Conservation (phyloP, 1,284 basidiomycete species). For the Cystobasidium slooffiae region DNA sequence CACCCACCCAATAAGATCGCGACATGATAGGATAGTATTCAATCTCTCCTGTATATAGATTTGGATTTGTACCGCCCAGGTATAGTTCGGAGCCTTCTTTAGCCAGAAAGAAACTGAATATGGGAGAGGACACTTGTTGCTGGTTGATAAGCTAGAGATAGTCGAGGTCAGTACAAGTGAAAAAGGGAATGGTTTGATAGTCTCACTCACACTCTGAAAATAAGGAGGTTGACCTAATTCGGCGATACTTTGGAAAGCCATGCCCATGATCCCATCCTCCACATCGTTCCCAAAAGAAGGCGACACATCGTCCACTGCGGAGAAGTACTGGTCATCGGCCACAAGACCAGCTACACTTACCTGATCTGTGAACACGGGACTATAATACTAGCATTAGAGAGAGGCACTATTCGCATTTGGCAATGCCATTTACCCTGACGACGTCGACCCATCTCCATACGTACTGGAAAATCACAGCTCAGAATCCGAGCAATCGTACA, state of each 20-base stretch:
- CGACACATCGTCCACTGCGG: constrained; percentile 43
- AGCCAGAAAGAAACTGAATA: constrained; percentile 42
- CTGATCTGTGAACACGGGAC: constrained; percentile 45
- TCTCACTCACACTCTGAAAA: constrained; percentile 40
- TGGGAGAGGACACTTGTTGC: neutral
- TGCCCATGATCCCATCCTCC: constrained; percentile 46
- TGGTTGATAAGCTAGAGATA: constrained; percentile 36
- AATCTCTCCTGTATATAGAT: constrained; percentile 43
- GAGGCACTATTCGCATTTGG: neutral
- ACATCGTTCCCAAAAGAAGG: constrained; percentile 46
- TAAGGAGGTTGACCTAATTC: constrained; percentile 42
- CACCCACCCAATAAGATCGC: constrained; percentile 44
- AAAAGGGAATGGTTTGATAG: neutral
- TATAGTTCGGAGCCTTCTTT: constrained; percentile 48
- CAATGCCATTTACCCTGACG: constrained; percentile 35
- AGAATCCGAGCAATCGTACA: neutral
- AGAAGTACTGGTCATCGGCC: constrained; percentile 45
- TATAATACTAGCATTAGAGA: neutral
- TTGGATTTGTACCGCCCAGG: constrained; percentile 46
- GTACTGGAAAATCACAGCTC: constrained; percentile 19
- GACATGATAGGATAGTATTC: constrained; percentile 45
- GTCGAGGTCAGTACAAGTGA: neutral
- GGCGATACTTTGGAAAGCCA: constrained; percentile 48
- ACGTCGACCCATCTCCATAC: constrained; percentile 46
- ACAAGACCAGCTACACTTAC: constrained; percentile 43